Evolutionary conservation across 495 filamentous ascomycete species (phyloP).

Genomic region (Hyaloscypha finlandica): DNA sequence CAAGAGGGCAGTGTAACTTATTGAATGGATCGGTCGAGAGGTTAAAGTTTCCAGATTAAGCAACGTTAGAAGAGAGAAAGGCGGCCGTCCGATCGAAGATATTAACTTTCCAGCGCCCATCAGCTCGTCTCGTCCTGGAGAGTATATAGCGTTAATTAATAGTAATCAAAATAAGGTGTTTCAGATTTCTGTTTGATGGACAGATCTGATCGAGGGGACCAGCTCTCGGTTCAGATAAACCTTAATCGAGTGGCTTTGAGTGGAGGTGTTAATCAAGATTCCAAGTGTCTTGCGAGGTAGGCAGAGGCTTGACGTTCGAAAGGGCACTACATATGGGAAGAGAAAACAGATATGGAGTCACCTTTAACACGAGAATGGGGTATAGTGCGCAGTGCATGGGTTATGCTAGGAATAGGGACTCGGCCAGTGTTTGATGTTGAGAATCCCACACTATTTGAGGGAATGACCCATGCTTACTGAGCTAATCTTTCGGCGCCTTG

Average conservation of each 20-base stretch:
- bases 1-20: too few species aligned
- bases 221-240: constrained; percentile 25
- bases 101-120: constrained; percentile 16
- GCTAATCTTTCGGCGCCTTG: constrained; percentile 30
- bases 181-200: constrained; percentile 22
- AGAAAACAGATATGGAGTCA: constrained; percentile 19
- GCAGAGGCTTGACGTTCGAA: constrained; percentile 18
- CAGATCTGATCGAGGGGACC: constrained; percentile 13
- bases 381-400: constrained; percentile 33
- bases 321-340: constrained; percentile 25
- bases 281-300: constrained; percentile 23
- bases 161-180: constrained; percentile 27
- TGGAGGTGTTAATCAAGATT: constrained; percentile 22
- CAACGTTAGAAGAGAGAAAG: background rate
- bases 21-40: too few species aligned
- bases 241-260: constrained; percentile 29
- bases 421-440: constrained; percentile 35
- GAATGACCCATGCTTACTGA: constrained; percentile 28
- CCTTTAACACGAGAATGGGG: constrained; percentile 12
- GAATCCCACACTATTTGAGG: constrained; percentile 26
- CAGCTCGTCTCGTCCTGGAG: constrained; percentile 15
- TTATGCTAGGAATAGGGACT: constrained; percentile 26
- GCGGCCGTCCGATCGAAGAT: constrained; percentile 11
- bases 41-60: background rate
- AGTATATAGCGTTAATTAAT: constrained; percentile 26